phyloP scores from a whole-genome alignment of 2,329 filamentous ascomycete species.

The Xylaria sp. region DNA sequence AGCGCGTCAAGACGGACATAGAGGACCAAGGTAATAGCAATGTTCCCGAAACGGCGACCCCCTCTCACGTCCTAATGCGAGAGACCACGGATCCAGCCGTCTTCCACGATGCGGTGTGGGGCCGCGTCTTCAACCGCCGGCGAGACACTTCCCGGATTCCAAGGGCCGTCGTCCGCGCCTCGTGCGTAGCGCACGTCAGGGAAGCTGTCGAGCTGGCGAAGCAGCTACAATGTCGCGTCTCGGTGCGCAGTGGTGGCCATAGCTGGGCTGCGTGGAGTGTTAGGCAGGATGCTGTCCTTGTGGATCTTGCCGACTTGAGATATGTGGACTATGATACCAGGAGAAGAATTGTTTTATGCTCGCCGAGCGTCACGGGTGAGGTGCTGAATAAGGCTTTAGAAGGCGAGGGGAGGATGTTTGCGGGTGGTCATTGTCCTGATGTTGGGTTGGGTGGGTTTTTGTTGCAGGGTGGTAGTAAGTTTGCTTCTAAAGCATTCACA shows the following conservation, averaged over 20 bases:
- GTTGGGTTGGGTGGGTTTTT: constrained; percentile 67
- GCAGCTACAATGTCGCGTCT: constrained; percentile 52
- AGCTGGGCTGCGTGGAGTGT: constrained; percentile 62
- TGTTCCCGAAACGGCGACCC: background rate
- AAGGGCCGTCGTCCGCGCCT: constrained; percentile 55
- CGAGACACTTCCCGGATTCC: constrained; percentile 51
- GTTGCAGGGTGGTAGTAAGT: constrained; percentile 60
- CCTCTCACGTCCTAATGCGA: constrained; percentile 13
- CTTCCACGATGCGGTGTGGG: constrained; percentile 47
- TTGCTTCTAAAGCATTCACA: background rate
- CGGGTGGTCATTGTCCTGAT: constrained; percentile 65
- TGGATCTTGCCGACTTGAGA: constrained; percentile 51
- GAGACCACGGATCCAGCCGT: constrained; percentile 25
- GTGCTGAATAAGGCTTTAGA: constrained; percentile 55
- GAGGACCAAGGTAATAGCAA: background rate
- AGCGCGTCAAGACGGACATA: background rate
- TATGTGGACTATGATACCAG: constrained; percentile 53
- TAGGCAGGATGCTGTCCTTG: constrained; percentile 56
- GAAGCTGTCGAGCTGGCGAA: constrained; percentile 54
- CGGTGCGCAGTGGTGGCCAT: constrained; percentile 61
- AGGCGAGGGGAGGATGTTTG: constrained; percentile 57
- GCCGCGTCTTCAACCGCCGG: constrained; percentile 58
- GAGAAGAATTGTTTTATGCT: constrained; percentile 53
- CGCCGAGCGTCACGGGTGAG: constrained; percentile 60
- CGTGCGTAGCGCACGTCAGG: constrained; percentile 51